Evolutionary conservation across 2,329 filamentous ascomycete genomes (phyloP), one percentile per base, ranked within the genome.

Genomic region (Cladosporium cucumerinum): DNA sequence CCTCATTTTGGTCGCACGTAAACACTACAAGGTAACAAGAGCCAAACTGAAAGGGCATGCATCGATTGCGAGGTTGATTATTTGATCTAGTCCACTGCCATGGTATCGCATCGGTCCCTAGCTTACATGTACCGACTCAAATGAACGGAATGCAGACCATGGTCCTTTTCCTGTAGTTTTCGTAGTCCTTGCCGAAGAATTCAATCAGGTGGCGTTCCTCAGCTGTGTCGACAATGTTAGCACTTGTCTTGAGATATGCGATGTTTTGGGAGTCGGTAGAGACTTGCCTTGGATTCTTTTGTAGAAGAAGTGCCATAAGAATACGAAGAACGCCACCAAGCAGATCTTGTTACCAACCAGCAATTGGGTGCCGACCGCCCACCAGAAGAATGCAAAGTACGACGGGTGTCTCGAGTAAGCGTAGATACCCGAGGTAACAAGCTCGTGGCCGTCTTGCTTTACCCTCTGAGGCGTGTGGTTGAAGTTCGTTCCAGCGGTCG

Each of bases 381-480:
- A 99, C 88, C 93, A 98, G 78, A 97, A 99, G 81, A 97, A 99
- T 3, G 94, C 95, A 80, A 98, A 97, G 79, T 99, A 99, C 66
- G 90, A 90, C 14, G 95, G 95, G 77, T 99, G 95, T 26, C 95
- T 83, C 61, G 96, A 80, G 52, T 85, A 77, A 8, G 81, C 80
- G 77, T 98, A 99, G 36, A 98, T 80, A 0, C 95, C 95, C 30
- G 82, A 82, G 0, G 90, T 96, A 2, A 99, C 91, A n/a, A 99
- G 84, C 55, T 82, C 82, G 77, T 99, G 95, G 1, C 86, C 87
- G 4, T 87, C 84, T 72, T 87, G 89, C 67, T 82, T 86, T 68
- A 85, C 78, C 52, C 79, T 86, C 77, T 95, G 92, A 10, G 97
- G 88, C 36, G 88, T 87, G 72, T 85, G 95, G 74, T 96, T 97